Evolutionary conservation across 345 rosid genomes (phyloP).

Genomic region (Syzygium oleosum): DNA sequence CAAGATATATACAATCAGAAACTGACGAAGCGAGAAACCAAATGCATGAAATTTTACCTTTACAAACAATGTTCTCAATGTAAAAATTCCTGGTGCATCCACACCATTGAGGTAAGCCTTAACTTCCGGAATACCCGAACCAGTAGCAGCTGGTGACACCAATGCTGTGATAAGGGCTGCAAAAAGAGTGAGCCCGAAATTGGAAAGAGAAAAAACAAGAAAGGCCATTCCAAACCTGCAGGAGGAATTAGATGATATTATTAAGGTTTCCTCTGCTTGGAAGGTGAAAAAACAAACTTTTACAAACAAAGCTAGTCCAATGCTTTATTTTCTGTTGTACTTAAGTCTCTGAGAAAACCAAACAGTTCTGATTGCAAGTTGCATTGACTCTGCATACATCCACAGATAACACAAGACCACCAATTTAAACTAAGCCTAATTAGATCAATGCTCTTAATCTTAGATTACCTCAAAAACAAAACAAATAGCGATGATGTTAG

Average conservation of each 20-base stretch:
- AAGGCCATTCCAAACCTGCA: conserved; percentile 67
- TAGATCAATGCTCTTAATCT: not conserved
- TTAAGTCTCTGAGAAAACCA: not conserved
- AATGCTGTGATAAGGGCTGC: conserved; percentile 57
- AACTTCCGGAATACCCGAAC: conserved; percentile 95
- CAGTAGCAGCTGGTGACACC: conserved; percentile 80
- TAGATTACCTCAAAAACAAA: not conserved
- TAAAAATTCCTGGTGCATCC: conserved; percentile 78
- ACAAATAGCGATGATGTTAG: not conserved
- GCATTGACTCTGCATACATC: not conserved
- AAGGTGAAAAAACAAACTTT: not conserved
- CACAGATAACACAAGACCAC: not conserved
- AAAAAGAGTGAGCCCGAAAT: conserved; percentile 62
- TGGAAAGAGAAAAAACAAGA: conserved; percentile 53
- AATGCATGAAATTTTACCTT: conserved; percentile 35
- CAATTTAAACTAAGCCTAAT: not conserved
- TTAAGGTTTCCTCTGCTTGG: not conserved
- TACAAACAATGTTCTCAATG: conserved; percentile 55
- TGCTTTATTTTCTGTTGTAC: not conserved
- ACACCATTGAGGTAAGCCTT: conserved; percentile 95
- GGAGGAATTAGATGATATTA: not conserved
- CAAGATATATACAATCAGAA: not conserved
- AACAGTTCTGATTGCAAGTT: not conserved
- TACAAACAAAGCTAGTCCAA: not conserved
- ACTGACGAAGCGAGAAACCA: not conserved